phyloP scores from a whole-genome alignment of 768 basidiomycete species.

The Rubroboletus satanas region DNA sequence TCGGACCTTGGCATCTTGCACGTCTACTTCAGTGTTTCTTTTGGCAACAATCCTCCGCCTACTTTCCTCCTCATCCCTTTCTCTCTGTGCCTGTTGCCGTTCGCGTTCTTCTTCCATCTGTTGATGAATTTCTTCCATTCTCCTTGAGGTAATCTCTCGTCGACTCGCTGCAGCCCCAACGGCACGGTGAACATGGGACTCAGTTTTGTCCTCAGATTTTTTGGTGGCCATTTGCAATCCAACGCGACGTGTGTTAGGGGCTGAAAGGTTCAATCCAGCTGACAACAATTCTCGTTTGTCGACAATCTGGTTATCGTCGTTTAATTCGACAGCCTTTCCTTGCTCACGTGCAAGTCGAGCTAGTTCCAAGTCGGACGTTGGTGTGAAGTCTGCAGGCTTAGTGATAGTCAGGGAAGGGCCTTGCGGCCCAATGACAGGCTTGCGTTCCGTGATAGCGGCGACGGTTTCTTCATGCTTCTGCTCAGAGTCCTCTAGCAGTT shows the following conservation, averaged over 20 bases:
- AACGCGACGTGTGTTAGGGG: conserved; percentile 74
- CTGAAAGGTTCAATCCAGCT: conserved; percentile 88
- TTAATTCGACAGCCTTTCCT: conserved; percentile 87
- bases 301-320: conserved; percentile 96
- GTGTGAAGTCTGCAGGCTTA: conserved; percentile 61
- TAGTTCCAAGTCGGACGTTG: conserved; percentile 69
- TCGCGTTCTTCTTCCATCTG: conserved; percentile 77
- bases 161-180: conserved; percentile 79
- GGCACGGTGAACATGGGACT: conserved; percentile 59
- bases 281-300: conserved; percentile 91
- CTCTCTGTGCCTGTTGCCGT: conserved; percentile 52
- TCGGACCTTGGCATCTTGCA: conserved; percentile 70
- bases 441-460: conserved; percentile 57
- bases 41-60: conserved; percentile 63
- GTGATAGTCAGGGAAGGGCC: conserved; percentile 65
- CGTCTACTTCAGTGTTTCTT: conserved; percentile 71
- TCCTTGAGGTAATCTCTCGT: conserved; percentile 80
- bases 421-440: conserved; percentile 58
- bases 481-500: conserved; percentile 74
- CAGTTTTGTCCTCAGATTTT: conserved; percentile 26
- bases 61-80: conserved; percentile 59
- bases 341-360: conserved; percentile 64
- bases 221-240: conserved; percentile 38
- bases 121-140: conserved; percentile 68
- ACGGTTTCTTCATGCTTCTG: conserved; percentile 84